phyloP scores from a whole-genome alignment of 78 protist species.

The Mastigamoeba balamuthi region DNA sequence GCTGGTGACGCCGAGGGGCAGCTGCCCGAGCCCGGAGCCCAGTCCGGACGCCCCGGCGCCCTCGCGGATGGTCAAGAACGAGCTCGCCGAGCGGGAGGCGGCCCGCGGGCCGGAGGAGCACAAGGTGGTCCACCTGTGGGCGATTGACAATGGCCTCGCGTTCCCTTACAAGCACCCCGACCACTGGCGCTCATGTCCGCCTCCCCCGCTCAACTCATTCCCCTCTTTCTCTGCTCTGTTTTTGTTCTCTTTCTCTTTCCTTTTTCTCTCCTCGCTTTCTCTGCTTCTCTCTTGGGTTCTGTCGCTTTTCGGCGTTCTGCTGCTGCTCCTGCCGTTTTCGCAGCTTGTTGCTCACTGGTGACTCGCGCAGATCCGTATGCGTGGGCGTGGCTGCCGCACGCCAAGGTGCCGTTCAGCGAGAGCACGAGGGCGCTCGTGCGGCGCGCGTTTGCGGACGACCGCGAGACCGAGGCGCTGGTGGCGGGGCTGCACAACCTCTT shows the following conservation, averaged over 20 bases:
- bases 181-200: constrained; percentile 45
- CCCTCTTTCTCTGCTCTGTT: no score
- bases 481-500: not conserved
- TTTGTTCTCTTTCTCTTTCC: no score
- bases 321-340: not conserved
- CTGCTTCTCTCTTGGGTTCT: constrained; percentile 15
- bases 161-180: constrained; percentile 55
- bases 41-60: not conserved
- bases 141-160: constrained; percentile 55
- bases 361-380: no score
- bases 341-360: not conserved
- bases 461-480: not conserved
- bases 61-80: no score
- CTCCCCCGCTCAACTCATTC: no score
- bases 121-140: not conserved
- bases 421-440: no score
- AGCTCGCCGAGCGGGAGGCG: no score
- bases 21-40: not conserved
- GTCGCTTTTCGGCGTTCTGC: not conserved
- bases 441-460: no score
- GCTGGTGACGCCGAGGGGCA: not conserved
- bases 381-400: no score
- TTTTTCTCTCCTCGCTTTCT: no score
- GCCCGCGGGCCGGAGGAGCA: no score
- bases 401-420: no score